Base-by-base conservation (phyloP, 106 monocot genomes). In the Platanthera zijinensis region DNA sequence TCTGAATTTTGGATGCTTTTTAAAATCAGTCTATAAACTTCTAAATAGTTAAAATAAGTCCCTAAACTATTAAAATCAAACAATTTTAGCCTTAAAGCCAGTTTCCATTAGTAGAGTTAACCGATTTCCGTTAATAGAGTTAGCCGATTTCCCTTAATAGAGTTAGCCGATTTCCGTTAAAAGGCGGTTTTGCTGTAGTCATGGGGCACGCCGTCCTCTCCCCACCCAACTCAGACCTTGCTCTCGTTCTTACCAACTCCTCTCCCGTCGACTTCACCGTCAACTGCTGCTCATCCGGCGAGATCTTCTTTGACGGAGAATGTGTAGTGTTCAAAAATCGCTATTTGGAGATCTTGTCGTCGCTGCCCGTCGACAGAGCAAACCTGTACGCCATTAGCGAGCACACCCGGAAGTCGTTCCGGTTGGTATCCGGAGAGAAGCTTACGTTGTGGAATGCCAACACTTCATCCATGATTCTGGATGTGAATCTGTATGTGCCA, bases 391-490 rank as follows among this genome's bases (percentile, higher is more conserved):
- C 83, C 52, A 74, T 88, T 56, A 85, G 88, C 6, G 90, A 94
- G 85, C 94, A 90, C 75, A 91, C 88, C 3, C 89, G 85, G 78
- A 56, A 48, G 11, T 68, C 82, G 0, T 84, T 92, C 48, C 74
- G 84, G n/a, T 77, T 92, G 0, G 69, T 57, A 13, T 83, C 80
- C 2, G 78, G 75, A 47, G 89, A 90, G 52, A 89, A 76, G 5
- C 52, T 87, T 13, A 94, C 94, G 3, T 7, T 94, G 54, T 94
- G 90, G 94, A 90, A 86, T 48, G 74, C 85, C 9, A 89, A 87
- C 73, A 84, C 87, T 5, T 54, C n/a, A 0, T 74, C 88, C 7
- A 6, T 32, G 49, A 48, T 30, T 45, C 28, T 49, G 1, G 82
- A 91, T 50, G 22, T 78, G 19, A 90, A 90, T 66, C 83, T 94